Evolutionary conservation across 2,329 filamentous ascomycete species (phyloP).

Genomic region (Westerdykella ornata): DNA sequence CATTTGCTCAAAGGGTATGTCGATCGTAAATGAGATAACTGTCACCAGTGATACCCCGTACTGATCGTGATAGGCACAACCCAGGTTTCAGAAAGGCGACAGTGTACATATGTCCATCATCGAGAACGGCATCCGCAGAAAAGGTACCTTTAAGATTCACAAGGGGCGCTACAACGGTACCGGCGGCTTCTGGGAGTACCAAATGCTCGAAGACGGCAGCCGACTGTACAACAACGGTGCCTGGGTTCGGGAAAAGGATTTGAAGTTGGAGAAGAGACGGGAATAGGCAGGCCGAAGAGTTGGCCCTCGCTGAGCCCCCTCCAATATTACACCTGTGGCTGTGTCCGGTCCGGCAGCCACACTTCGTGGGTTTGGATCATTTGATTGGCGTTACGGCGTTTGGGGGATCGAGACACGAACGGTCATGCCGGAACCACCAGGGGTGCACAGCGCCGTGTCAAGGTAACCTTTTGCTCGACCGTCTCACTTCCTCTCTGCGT

Average conservation of each 20-base stretch:
- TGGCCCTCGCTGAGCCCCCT: not conserved
- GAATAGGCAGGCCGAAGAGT: not conserved
- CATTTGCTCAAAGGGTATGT: conserved; percentile 14
- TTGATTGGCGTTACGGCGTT: conserved; percentile 15
- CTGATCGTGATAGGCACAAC: conserved; percentile 11
- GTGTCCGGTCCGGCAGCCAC: conserved; percentile 14
- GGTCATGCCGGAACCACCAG: conserved; percentile 1
- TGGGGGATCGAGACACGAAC: conserved; percentile 9
- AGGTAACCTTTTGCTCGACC: not conserved
- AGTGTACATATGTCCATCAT: conserved; percentile 24
- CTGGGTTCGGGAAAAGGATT: conserved; percentile 27
- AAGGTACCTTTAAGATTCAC: conserved; percentile 19
- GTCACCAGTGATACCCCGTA: not conserved
- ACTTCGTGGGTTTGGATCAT: conserved; percentile 3
- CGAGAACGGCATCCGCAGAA: conserved; percentile 13
- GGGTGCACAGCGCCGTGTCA: no score
- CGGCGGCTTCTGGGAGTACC: conserved; percentile 24
- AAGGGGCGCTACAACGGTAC: conserved; percentile 7
- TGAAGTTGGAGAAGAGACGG: conserved; percentile 14
- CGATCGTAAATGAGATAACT: not conserved
- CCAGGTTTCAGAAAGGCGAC: conserved; percentile 18
- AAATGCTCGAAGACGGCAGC: conserved; percentile 15
- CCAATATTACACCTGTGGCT: conserved; percentile 14
- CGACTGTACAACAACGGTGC: conserved; percentile 17
- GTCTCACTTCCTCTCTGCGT: conserved; percentile 8